Base-by-base conservation (phyloP, 441 rosid genomes). In the Bocquillonia castaneifolia region DNA sequence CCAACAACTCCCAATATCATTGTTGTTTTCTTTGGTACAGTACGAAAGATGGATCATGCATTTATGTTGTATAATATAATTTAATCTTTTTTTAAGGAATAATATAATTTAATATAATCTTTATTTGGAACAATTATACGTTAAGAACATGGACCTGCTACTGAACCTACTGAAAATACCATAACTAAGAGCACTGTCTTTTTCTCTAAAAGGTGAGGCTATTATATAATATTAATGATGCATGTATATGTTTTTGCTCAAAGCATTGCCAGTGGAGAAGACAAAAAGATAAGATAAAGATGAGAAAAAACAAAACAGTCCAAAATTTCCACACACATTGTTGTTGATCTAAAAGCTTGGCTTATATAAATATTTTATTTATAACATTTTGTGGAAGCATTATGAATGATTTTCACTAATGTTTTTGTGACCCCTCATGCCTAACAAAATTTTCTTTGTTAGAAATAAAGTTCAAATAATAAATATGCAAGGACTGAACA, bases 291-390 rank as follows among this genome's bases (percentile, higher is more conserved):
- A 17, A 42, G 59, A 64, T 52, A 55, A 70, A 70, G 60, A 25
- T 59, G 67, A 20, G 59, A 66, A 36, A 64, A 73, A 58, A 5
- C 31, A 39, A 63, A n/a, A n/a, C n/a, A n/a, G n/a, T n/a, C n/a
- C 72, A 69, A 51, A 7, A 20, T 68, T 62, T 52, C 42, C 26
- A 53, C 22, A 62, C 3, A 34, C 28, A 57, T 32, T 32, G 8
- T 54, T 17, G n/a, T n/a, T n/a, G n/a, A n/a, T n/a, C n/a, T n/a
- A n/a, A n/a, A n/a, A n/a, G n/a, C n/a, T n/a, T n/a, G n/a, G n/a
- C n/a, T n/a, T n/a, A n/a, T n/a, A n/a, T n/a, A n/a, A n/a, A n/a
- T n/a, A n/a, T n/a, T n/a, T n/a, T n/a, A n/a, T n/a, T n/a, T n/a
- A 22, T 52, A 8, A 52, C 28, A 22, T 10, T 52, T 52, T 52